Evolutionary conservation across 2,329 filamentous ascomycete genomes (phyloP), one percentile per base, ranked within the genome.

Genomic region (Exophiala sp.): DNA sequence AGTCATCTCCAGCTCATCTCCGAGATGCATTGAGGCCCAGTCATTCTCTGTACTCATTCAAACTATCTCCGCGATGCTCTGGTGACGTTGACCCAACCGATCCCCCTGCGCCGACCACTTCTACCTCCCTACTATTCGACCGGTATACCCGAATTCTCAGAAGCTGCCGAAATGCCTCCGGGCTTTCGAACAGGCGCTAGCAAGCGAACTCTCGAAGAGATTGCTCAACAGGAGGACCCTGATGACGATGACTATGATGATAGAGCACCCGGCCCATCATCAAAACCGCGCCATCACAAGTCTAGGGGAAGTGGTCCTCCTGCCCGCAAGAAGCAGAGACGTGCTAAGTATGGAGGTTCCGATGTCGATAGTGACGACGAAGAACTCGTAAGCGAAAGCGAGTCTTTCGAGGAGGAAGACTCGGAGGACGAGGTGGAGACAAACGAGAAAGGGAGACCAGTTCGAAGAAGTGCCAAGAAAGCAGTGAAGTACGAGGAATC

Each of bases 391-490:
- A 73, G 71, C 2, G 71, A 70, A 46, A 73, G 72, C 8, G 74
- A 75, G 12, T 69, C 70, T 5, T 71, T 70, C 57, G 74, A 74
- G 54, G 76, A 79, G 14, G 64, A 66, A 38, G 60, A 60, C 20
- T 45, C 20, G 7, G 68, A 72, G 44, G 71, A 73, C 2, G 56
- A 62, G 6, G 69, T 76, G 1, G 78, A 81, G 63, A 72, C 77
- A 54, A 84, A 83, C 62, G 78, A 79, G 14, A 78, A 80, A 46
- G 83, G 83, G 34, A 73, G 80, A 44, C 75, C 77, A 41, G 76
- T 79, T 60, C 77, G 83, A 58, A 74, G 74, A 54, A 79, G 76
- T n/a, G 77, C 79, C 9, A 78, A 78, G 63, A 79, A 81, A 61
- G 67, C 69, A 20, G 73, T 78, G 41, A 75, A 73, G 32, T 85